Conservation (phyloP, 257 asterid genomes). For the Lycium ferocissimum region DNA sequence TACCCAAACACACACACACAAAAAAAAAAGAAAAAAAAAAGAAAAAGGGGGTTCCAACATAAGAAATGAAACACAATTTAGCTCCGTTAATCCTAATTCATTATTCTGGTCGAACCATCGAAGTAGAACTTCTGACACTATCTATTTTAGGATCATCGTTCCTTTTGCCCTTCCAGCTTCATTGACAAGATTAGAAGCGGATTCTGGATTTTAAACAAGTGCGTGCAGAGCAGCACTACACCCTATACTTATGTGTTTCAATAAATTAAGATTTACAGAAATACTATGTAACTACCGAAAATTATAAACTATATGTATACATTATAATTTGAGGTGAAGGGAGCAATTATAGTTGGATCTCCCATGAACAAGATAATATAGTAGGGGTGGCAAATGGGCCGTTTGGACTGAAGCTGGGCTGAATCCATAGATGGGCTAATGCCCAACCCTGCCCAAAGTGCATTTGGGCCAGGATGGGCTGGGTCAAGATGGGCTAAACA, state of each 20-base stretch:
- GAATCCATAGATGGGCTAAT: no score
- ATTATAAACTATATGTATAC: no score
- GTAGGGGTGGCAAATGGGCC: background rate
- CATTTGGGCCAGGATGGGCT: no score
- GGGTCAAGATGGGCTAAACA: no score
- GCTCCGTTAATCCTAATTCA: background rate
- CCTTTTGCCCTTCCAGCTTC: background rate
- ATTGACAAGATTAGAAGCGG: background rate
- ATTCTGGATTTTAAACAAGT: background rate
- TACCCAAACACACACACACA: background rate
- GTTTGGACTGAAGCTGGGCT: no score
- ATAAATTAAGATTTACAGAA: no score
- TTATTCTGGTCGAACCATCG: background rate
- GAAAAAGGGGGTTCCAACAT: background rate
- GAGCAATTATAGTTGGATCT: background rate
- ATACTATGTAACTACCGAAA: no score
- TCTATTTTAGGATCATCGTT: background rate
- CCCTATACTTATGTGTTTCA: background rate
- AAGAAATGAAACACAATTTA: background rate
- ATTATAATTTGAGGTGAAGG: background rate
- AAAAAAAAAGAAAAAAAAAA: no score
- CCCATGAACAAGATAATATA: background rate
- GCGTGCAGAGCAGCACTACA: background rate
- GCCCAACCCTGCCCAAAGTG: no score
- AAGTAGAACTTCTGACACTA: background rate